Evolutionary conservation across 768 basidiomycete species (phyloP).

Genomic region (Leccinum variicolor): DNA sequence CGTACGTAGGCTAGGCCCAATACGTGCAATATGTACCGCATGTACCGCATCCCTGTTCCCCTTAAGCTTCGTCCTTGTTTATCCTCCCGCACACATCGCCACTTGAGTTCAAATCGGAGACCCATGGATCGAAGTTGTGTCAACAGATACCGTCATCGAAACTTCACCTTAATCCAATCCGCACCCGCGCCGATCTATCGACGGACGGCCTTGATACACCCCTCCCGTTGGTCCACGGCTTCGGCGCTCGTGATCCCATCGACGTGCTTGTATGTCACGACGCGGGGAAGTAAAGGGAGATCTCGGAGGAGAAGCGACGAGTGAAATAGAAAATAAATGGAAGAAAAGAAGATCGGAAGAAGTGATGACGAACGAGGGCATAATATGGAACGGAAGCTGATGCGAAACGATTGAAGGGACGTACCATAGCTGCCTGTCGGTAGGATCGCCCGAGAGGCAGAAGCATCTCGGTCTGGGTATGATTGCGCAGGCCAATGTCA

Average conservation of each 20-base stretch:
- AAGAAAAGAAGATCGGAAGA: background rate
- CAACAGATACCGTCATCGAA: constrained; percentile 8
- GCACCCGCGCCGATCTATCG: constrained; percentile 62
- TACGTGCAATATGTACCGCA: too few species aligned
- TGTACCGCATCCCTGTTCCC: too few species aligned
- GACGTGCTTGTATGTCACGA: constrained; percentile 32
- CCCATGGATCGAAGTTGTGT: too few species aligned
- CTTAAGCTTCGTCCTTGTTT: too few species aligned
- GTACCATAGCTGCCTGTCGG: constrained; percentile 59
- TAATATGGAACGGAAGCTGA: background rate
- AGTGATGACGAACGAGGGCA: too few species aligned
- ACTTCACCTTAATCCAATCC: constrained; percentile 61
- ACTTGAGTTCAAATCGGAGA: too few species aligned
- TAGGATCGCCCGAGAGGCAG: constrained; percentile 57
- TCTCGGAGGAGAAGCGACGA: background rate
- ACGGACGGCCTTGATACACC: constrained; percentile 52
- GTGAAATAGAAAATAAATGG: background rate
- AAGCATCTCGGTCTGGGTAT: constrained; percentile 62
- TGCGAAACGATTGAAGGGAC: background rate
- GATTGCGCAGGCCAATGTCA: constrained; percentile 53
- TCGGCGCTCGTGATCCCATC: constrained; percentile 58
- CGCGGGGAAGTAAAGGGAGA: background rate
- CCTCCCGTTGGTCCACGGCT: constrained; percentile 53
- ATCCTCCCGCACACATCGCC: too few species aligned
- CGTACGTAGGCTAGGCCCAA: too few species aligned